Percentiles rank a stretch among this genome's conserved stretches.
These are phyloP conservation scores for Cairneyella variabilis DNA, from an alignment of 495 filamentous ascomycete genomes.

Conservation along the genomic window DNA sequence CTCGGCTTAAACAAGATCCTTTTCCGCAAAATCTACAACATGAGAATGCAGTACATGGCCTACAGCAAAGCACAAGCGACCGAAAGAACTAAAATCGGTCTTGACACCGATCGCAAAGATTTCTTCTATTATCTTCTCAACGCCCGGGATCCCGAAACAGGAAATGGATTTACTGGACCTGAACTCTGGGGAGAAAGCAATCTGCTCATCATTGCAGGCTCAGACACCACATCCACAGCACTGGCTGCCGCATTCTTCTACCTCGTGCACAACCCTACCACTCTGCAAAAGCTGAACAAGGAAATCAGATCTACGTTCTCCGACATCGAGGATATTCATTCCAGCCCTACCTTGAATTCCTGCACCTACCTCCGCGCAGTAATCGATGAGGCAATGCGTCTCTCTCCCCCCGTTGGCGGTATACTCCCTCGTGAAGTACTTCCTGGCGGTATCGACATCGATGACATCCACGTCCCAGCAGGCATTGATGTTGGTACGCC, in stretches of 20 bases:
- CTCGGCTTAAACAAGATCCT: slow-evolving; percentile 53
- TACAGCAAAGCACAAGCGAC: slow-evolving; percentile 52
- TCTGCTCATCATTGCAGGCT: slow-evolving; percentile 58
- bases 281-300: slow-evolving; percentile 43
- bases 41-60: slow-evolving; percentile 50
- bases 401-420: slow-evolving; percentile 61
- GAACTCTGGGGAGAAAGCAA: slow-evolving; percentile 72
- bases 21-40: slow-evolving; percentile 51
- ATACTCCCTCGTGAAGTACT: slow-evolving; percentile 60
- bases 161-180: slow-evolving; percentile 57
- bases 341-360: slow-evolving; percentile 21
- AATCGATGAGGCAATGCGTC: slow-evolving; percentile 70
- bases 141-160: slow-evolving; percentile 57
- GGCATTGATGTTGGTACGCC: slow-evolving; percentile 48
- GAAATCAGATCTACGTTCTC: slow-evolving; percentile 48
- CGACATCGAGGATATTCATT: slow-evolving; percentile 46
- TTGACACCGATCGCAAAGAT: slow-evolving; percentile 59
- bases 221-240: slow-evolving; percentile 62
- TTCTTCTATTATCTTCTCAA: slow-evolving; percentile 58
- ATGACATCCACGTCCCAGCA: slow-evolving; percentile 27
- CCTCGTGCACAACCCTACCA: slow-evolving; percentile 51
- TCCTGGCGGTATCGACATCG: slow-evolving; percentile 44
- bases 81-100: slow-evolving; percentile 50
- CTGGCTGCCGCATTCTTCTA: slow-evolving; percentile 65
- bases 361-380: slow-evolving; percentile 50